Evolutionary conservation across 148 eudicot genomes (phyloP).

Genomic region (Mesembryanthemum crystallinum): DNA sequence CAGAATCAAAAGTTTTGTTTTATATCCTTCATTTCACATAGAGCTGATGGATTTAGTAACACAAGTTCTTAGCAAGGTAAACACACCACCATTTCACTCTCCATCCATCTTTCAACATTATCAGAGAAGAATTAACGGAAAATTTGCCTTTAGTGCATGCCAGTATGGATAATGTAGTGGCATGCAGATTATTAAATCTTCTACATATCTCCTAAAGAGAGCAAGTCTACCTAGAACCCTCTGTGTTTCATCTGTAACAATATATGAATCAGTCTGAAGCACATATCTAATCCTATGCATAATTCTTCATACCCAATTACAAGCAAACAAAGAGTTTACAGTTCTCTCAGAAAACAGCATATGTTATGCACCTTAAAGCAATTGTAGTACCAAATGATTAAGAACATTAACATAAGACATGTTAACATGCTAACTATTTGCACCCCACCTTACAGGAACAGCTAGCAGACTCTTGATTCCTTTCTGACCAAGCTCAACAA

Average conservation of each 20-base stretch:
- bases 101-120: neutral
- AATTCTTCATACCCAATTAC: neutral
- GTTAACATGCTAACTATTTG: neutral
- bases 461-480: conserved; percentile 92
- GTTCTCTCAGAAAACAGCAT: neutral
- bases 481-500: conserved; percentile 87
- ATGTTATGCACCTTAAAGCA: neutral
- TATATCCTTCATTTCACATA: neutral
- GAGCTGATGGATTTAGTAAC: too few species aligned
- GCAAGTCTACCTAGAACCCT: neutral
- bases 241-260: neutral
- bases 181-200: neutral
- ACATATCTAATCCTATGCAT: neutral
- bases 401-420: neutral
- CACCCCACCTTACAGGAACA: conserved; percentile 85
- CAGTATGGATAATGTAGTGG: neutral
- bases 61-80: neutral
- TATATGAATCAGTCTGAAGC: neutral
- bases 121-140: neutral
- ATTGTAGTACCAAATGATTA: neutral
- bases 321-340: neutral
- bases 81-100: neutral
- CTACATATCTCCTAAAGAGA: neutral
- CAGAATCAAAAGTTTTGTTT: neutral
- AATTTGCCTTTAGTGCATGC: neutral